phyloP scores from a whole-genome alignment of 257 asterid species.

The Nicotiana tabacum region DNA sequence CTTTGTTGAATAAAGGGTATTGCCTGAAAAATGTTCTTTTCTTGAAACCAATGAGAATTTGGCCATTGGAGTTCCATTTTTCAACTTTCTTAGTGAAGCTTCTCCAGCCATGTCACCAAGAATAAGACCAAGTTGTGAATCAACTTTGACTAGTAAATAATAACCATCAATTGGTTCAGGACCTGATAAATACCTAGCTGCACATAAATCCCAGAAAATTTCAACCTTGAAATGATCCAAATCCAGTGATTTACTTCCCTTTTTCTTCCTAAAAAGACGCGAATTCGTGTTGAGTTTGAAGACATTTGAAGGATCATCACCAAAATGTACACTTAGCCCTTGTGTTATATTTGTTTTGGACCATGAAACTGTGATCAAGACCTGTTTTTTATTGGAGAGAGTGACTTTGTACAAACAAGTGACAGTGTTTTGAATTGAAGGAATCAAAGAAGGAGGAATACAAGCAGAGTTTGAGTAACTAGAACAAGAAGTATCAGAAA shows the following conservation, averaged over 20 bases:
- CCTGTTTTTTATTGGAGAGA: constrained; percentile 39
- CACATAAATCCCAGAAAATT: constrained; percentile 62
- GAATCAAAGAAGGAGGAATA: constrained; percentile 38
- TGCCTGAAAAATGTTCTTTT: constrained; percentile 75
- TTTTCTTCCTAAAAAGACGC: constrained; percentile 54
- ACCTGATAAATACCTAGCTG: constrained; percentile 58
- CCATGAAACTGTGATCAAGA: constrained; percentile 57
- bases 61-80: constrained; percentile 27
- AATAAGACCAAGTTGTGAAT: constrained; percentile 47
- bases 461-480: constrained; percentile 43
- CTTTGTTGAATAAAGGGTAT: constrained; percentile 53
- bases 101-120: constrained; percentile 58
- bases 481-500: constrained; percentile 67
- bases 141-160: constrained; percentile 41
- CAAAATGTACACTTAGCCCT: constrained; percentile 41
- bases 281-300: constrained; percentile 60
- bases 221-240: constrained; percentile 33
- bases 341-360: constrained; percentile 34
- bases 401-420: constrained; percentile 41
- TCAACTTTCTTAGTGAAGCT: constrained; percentile 26
- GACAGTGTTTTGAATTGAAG: constrained; percentile 61
- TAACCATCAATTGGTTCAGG: constrained; percentile 73
- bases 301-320: constrained; percentile 30
- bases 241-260: constrained; percentile 50
- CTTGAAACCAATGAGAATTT: constrained; percentile 51